Evolutionary conservation across 2,329 filamentous ascomycete species (phyloP).

Genomic region (Diaporthe vexans): DNA sequence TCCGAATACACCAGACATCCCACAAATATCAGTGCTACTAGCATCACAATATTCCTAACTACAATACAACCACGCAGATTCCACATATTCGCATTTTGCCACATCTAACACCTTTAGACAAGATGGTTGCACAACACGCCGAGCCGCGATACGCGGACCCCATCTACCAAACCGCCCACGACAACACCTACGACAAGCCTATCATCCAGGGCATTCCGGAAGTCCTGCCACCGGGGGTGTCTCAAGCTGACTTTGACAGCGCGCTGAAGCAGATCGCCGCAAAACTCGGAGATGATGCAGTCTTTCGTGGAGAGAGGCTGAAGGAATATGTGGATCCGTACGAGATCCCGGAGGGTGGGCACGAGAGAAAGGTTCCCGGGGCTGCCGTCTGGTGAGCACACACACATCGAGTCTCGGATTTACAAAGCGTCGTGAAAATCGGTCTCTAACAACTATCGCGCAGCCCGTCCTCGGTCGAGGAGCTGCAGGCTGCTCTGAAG

Average conservation of each 20-base stretch:
- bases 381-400: constrained; percentile 56
- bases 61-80: too few relatives aligned
- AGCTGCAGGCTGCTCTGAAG: constrained; percentile 52
- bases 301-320: constrained; percentile 55
- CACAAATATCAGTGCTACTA: not conserved
- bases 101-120: not conserved
- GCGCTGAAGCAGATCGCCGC: constrained; percentile 53
- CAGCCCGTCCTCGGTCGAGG: constrained; percentile 50
- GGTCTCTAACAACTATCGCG: not conserved
- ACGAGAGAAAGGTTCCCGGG: constrained; percentile 56
- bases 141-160: constrained; percentile 52
- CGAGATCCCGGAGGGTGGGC: constrained; percentile 57
- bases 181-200: constrained; percentile 56
- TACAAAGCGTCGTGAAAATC: not conserved
- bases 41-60: too few relatives aligned
- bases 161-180: constrained; percentile 58
- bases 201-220: constrained; percentile 53
- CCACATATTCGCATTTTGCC: rapidly evolving
- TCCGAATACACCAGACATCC: not conserved
- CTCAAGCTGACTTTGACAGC: constrained; percentile 52
- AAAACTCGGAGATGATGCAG: constrained; percentile 54
- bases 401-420: not conserved
- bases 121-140: constrained; percentile 27
- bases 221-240: constrained; percentile 57
- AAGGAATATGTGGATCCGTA: constrained; percentile 63